Evolutionary conservation across 345 rosid species (phyloP), one percentile per base, ranked within the genome.

Genomic region (Acer negundo): DNA sequence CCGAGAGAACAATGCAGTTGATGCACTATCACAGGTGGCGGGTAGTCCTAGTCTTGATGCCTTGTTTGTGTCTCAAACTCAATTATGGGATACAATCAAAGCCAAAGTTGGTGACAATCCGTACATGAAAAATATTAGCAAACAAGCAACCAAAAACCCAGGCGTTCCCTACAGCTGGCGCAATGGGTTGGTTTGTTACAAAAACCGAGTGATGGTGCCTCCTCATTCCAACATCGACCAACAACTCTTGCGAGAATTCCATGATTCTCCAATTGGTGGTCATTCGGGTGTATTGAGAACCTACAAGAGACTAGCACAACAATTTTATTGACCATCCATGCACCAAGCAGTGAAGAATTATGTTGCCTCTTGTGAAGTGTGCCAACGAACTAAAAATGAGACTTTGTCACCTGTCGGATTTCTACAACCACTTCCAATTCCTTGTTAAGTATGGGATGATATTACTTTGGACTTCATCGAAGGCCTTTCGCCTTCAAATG

Each of bases 241-340:
- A 0, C 62, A 77, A 12, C 46, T 77, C 0, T 13, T 70, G 1
- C 16, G 16, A 1, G 71, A 78, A 24, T 78, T 78, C 23, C 15
- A 51, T 35, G 66, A 51, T 35, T 47, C 72, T 4, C 46, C 8
- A 35, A 12, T 62, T 9, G 70, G 44, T 16, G 55, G 73, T 1
- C 69, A 77, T 12, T 69, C 13, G 0, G 31, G 31, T 2, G 61
- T 17, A 0, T 19, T 44, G 7, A 0, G 15, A 10, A 77, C 46
- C 1, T 61, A 11, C 10, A 77, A 59, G 47, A 26, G 75, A n/a
- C 19, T 77, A 1, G 47, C 75, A 20, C 47, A 77, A 23, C 47
- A 68, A 58, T 68, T 76, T 35, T 76, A 76, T 24, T 76, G 46
- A 74, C 59, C 42, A 10, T 77, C 58, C 4, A 68, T 76, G 59